Evolutionary conservation across 1,284 basidiomycete genomes (phyloP), one percentile per base, ranked within the genome.

Genomic region (Ustilago tritici): DNA sequence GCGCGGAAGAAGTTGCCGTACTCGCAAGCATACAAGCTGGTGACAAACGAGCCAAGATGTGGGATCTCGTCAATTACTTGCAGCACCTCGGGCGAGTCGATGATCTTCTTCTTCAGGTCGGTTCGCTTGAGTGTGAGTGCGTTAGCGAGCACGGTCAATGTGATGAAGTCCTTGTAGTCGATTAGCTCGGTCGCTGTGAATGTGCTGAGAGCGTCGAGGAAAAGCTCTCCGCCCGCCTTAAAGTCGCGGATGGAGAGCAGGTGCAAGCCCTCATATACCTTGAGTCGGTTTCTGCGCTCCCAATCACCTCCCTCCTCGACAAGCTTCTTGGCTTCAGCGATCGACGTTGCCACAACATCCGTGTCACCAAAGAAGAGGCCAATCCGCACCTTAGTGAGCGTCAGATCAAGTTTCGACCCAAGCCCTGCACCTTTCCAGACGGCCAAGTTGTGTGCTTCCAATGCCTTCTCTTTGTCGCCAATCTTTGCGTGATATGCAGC

Each of bases 271-370:
- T 92, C 91, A 88, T 99, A 99, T 46, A 98, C 96, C 87, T 98
- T 99, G 79, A 98, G 91, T 53, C 95, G 90, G 86, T 98, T 99
- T 36, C 95, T 90, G 64, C 97, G 89, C 87, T 99, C 96, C 96
- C 96, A 99, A 87, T 99, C 96, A 54, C 97, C 96, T 2, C 97
- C 96, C 85, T 95, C 91, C 82, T 98, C 95, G 58, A 98, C 93
- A 40, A 98, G 88, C 72, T 91, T 90, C 82, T 95, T 92, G 0
- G 96, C 95, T 80, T 92, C 91, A 14, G 91, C 88, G 58, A 98
- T 91, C 82, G 93, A 91, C 52, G 89, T 86, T 0, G 89, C 91
- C 59, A 96, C 92, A 63, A 96, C 88, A 11, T 90, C 88, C 52
- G 92, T 90, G 83, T 98, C 94, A 32, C 90, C 90, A 86, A 93